These are phyloP conservation scores for Metschnikowia borealis DNA, from an alignment of 805 yeast genomes.

Conservation along the genomic window DNA sequence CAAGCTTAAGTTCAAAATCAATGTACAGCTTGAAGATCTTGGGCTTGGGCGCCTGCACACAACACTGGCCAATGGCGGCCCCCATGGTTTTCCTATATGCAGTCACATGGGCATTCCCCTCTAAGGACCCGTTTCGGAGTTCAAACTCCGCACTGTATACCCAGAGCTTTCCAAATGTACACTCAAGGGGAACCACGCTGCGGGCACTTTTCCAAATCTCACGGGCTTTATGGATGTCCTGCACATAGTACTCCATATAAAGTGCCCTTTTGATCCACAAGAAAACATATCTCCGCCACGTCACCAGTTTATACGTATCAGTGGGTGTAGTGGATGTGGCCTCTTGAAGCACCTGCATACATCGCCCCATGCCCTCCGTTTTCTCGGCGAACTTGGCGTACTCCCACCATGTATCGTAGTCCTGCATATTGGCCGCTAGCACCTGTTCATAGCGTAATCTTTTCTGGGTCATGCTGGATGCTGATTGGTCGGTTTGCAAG, in stretches of 20 bases:
- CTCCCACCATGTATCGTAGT: conserved; percentile 83
- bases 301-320: conserved; percentile 24
- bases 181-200: conserved; percentile 51
- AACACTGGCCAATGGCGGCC: conserved; percentile 55
- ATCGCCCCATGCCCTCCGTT: conserved; percentile 21
- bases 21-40: conserved; percentile 64
- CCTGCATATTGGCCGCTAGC: conserved; percentile 44
- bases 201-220: conserved; percentile 48
- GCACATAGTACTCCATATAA: conserved; percentile 51
- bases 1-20: conserved; percentile 57
- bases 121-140: conserved; percentile 46
- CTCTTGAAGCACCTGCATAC: conserved; percentile 38
- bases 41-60: conserved; percentile 45
- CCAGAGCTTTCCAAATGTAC: conserved; percentile 78
- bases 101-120: conserved; percentile 21
- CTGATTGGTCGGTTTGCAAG: not conserved
- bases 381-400: conserved; percentile 52
- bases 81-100: conserved; percentile 70
- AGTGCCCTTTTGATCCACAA: conserved; percentile 67
- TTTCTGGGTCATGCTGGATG: conserved; percentile 26
- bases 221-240: conserved; percentile 46
- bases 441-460: conserved; percentile 50
- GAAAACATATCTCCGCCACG: conserved; percentile 68
- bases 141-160: conserved; percentile 66
- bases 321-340: conserved; percentile 42